Base-by-base conservation (phyloP, 73 alveolate species). In the Strombidium stylifer region DNA sequence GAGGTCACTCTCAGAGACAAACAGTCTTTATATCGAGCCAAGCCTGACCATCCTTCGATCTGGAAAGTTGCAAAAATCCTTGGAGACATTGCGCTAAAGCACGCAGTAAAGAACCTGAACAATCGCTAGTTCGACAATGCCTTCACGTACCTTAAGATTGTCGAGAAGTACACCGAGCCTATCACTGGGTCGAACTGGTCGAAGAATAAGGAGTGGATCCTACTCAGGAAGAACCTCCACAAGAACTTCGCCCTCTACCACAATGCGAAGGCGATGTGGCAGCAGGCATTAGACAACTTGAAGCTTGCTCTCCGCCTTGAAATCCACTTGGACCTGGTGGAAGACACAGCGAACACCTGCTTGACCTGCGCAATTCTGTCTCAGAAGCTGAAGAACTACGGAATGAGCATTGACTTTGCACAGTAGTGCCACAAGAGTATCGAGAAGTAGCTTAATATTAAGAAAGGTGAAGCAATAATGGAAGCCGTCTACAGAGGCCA, bases 141-240 rank as follows among this genome's bases (percentile, higher is more conserved):
- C 19, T 35, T 60, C 30, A 18, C 28, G 18, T 64, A 27, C 47
- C 48, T 74, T 26, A 74, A 74, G 36, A 40, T 44, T 25, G 87
- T 80, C 27, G 49, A 60, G 41, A 61, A 64, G 28, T 69, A 26
- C 39, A 74, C 87, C 11, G 87, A 74, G 48, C 87, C 87, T 8
- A 16, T 74, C 48, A 80, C 87, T 7, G 62, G 45, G 15, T 31
- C 69, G 5, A 46, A 62, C 31, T 74, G 87, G 87, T 41, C 35
- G 2, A 66, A 74, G 25, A 48, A 58, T 19, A 12, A 20, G 10
- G 87, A 74, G 16, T 74, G 87, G 87, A 74, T 34, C 59, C 24
- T 24, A 11, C 35, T 59, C 26, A 30, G 87, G 32, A 74, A 62
- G 27, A 61, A 51, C 18, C 65, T 74, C 15, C 62, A 50, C 60